Base-by-base conservation (phyloP, 2,329 filamentous ascomycete species). In the Venturia pyrina region DNA sequence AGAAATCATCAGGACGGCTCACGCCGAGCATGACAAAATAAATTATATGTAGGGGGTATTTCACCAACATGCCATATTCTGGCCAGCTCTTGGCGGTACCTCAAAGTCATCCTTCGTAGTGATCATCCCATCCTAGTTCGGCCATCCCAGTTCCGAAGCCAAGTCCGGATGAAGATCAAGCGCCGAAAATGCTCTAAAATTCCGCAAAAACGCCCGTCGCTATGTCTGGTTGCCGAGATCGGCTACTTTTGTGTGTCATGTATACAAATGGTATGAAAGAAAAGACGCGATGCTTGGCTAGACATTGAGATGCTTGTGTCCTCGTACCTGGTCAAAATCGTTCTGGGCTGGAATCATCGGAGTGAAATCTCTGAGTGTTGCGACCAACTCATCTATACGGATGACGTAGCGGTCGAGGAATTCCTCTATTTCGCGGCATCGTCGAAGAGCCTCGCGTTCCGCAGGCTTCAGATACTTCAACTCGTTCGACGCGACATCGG, bases 401-500 rank as follows among this genome's bases (percentile, higher is more conserved):
- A 85, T 85, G 13, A 97, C 81, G 76, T 97, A 91, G 1, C 87
- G 86, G 44, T 96, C 79, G 48, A 99, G 79, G 78, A 88, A 88
- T 71, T 88, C 86, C 70, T 89, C 85, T 66, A 81, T 80, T 62
- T 82, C 80, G 65, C 79, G 80, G 84, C 85, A 89, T 64, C 80
- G 78, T 73, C 89, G 85, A 68, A 92, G 79, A 46, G 84, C 84
- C 68, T 88, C 79, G 73, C 91, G 85, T 73, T 97, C 91, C 64
- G 86, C 85, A 44, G 86, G 83, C 40, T 85, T 88, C 70, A 98
- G 84, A 72, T 89, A 89, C 68, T 91, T 87, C 75, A 62, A 28
- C 53, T 96, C 90, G 68, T 89, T 87, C 4, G 90, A 91, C 71
- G 89, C 87, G 34, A 97, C 90, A 74, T 98, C 93, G 28, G 87